A percentile compares a stretch with the other conserved stretches of the same genome.
phyloP scores from a whole-genome alignment of 768 basidiomycete species.

The Psilocybe cubensis region DNA sequence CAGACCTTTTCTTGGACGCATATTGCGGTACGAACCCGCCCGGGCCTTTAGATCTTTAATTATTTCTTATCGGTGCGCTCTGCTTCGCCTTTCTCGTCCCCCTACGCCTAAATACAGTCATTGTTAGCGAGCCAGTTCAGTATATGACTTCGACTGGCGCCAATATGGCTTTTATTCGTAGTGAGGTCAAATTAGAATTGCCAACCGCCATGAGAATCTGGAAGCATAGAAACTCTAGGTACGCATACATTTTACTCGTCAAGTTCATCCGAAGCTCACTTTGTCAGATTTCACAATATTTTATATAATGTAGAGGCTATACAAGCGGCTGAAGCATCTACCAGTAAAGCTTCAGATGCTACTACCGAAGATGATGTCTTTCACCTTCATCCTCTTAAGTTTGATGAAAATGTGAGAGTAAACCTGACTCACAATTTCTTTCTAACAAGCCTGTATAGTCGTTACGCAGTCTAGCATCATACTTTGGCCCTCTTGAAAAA shows the following conservation, averaged over 20 bases:
- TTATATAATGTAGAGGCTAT: slow-evolving; percentile 62
- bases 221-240: slow-evolving; percentile 59
- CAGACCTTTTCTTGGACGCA: slow-evolving; percentile 71
- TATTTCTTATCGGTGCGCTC: slow-evolving; percentile 62
- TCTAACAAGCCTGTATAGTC: slow-evolving; percentile 37
- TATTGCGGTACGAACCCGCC: slow-evolving; percentile 77
- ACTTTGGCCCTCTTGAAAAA: slow-evolving; percentile 68
- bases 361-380: slow-evolving; percentile 33
- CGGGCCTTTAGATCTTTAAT: slow-evolving; percentile 75
- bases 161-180: slow-evolving; percentile 23
- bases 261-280: neutral
- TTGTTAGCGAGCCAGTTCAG: slow-evolving; percentile 41
- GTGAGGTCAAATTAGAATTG: slow-evolving; percentile 47
- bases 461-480: slow-evolving; percentile 50
- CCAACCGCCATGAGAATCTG: slow-evolving; percentile 66
- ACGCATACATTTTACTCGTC: neutral
- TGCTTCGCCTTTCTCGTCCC: neutral
- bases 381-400: slow-evolving; percentile 60
- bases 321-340: slow-evolving; percentile 39
- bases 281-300: slow-evolving; percentile 42
- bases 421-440: neutral
- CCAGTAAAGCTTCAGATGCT: slow-evolving; percentile 17
- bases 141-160: slow-evolving; percentile 26
- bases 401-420: slow-evolving; percentile 56
- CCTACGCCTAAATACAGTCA: slow-evolving; percentile 1